phyloP scores from a whole-genome alignment of 2,329 filamentous ascomycete species.

The Sporothrix mexicana region DNA sequence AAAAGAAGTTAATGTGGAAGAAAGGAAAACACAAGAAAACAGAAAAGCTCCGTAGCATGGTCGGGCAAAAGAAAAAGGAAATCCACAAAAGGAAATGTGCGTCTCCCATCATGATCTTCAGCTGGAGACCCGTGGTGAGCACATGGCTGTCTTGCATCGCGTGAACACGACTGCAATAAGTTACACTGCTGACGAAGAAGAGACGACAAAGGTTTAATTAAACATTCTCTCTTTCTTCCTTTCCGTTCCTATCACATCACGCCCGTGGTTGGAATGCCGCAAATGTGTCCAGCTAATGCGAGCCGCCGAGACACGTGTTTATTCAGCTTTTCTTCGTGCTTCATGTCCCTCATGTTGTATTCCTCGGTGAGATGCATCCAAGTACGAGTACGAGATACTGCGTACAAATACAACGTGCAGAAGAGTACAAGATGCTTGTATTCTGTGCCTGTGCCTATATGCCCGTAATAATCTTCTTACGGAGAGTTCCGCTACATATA shows the following conservation, averaged over 20 bases:
- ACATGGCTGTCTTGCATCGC: conserved; percentile 9
- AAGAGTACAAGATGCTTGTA: neutral
- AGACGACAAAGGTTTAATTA: neutral
- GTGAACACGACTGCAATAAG: neutral
- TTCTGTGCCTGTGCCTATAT: neutral
- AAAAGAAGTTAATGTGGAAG: neutral
- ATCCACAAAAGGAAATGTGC: conserved; percentile 11
- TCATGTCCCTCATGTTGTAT: neutral
- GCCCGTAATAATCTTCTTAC: neutral
- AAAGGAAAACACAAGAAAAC: neutral
- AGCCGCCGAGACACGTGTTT: too few species aligned
- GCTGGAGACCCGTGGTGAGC: conserved; percentile 7
- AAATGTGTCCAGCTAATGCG: neutral
- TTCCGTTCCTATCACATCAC: neutral
- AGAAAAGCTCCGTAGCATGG: neutral
- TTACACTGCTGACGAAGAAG: too few species aligned
- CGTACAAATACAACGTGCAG: neutral
- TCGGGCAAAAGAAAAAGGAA: neutral
- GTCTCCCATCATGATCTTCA: neutral
- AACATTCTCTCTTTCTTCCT: neutral
- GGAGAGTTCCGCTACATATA: neutral
- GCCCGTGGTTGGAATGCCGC: neutral
- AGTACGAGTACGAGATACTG: conserved; percentile 16
- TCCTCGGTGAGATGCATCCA: neutral
- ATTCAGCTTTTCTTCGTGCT: neutral